phyloP scores from a whole-genome alignment of 2,329 filamentous ascomycete species.

The Phaeomoniella chlamydospora region DNA sequence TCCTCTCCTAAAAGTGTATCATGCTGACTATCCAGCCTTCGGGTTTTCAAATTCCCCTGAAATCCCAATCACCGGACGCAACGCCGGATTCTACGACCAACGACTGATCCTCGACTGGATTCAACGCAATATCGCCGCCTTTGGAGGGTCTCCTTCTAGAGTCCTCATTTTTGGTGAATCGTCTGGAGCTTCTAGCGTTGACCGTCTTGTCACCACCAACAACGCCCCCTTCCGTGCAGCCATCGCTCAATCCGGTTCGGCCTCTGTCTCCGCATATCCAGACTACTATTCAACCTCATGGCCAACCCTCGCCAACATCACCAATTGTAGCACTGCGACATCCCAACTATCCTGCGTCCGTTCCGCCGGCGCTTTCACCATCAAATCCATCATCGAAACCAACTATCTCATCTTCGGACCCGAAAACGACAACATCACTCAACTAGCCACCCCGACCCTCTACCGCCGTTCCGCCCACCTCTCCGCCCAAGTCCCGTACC shows the following conservation, averaged over 20 bases:
- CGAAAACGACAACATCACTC: constrained; percentile 17
- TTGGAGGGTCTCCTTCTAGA: constrained; percentile 18
- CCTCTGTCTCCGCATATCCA: constrained; percentile 3
- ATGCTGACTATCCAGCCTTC: too few species aligned
- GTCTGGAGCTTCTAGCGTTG: constrained; percentile 14
- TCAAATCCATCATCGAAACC: constrained; percentile 16
- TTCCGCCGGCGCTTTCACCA: constrained; percentile 4
- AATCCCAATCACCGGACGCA: constrained; percentile 16
- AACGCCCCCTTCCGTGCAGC: constrained; percentile 14
- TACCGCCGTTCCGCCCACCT: neutral
- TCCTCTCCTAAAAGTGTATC: too few species aligned
- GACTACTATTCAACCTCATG: constrained; percentile 1
- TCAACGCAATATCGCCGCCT: constrained; percentile 19
- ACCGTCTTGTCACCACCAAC: constrained; percentile 9
- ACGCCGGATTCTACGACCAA: constrained; percentile 21
- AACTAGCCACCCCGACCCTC: constrained; percentile 13
- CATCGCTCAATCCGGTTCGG: constrained; percentile 14
- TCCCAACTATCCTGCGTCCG: constrained; percentile 4
- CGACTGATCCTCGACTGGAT: constrained; percentile 22
- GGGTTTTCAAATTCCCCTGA: constrained; percentile 23
- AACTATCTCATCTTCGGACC: constrained; percentile 16
- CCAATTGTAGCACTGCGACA: constrained; percentile 2
- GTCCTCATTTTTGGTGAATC: constrained; percentile 24
- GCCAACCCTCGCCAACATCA: constrained; percentile 1
- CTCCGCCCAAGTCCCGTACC: constrained; percentile 13